Evolutionary conservation across 345 rosid species (phyloP).

Genomic region (Hypericum perforatum): DNA sequence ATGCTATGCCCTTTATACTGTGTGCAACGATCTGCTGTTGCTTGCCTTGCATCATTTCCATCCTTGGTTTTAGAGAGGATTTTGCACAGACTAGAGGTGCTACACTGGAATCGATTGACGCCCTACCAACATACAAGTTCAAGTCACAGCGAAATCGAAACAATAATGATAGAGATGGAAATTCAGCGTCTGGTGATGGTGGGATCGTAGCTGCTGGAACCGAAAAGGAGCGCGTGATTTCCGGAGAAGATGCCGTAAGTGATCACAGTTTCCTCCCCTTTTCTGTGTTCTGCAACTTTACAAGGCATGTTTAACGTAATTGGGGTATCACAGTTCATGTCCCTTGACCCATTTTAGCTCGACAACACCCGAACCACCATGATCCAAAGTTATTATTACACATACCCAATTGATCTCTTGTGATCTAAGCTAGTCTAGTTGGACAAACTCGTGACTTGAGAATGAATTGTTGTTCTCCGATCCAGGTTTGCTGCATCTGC

Average conservation of each 20-base stretch:
- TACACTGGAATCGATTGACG: conserved; percentile 73
- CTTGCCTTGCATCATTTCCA: conserved; percentile 84
- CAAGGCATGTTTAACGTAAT: no score
- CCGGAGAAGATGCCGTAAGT: conserved; percentile 94
- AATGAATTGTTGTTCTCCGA: background rate
- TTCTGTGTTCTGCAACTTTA: no score
- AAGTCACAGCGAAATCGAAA: conserved; percentile 60
- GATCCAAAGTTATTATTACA: background rate
- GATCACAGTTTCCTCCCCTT: conserved; percentile 1
- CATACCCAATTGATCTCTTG: background rate
- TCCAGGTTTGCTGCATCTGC: conserved; percentile 92
- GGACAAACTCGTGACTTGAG: background rate
- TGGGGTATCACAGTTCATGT: background rate
- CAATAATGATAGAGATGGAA: conserved; percentile 34
- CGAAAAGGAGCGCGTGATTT: conserved; percentile 59
- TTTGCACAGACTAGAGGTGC: conserved; percentile 83
- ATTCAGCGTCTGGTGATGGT: conserved; percentile 48
- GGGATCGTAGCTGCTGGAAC: conserved; percentile 93
- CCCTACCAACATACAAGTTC: conserved; percentile 87
- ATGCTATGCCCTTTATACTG: conserved; percentile 96
- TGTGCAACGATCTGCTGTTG: conserved; percentile 98
- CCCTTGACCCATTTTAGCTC: no score
- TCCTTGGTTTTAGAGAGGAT: conserved; percentile 93
- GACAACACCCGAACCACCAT: background rate
- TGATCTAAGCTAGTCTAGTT: background rate